phyloP scores from a whole-genome alignment of 192 early-diverging fungal genomes.

The Oehlia diaphana region DNA sequence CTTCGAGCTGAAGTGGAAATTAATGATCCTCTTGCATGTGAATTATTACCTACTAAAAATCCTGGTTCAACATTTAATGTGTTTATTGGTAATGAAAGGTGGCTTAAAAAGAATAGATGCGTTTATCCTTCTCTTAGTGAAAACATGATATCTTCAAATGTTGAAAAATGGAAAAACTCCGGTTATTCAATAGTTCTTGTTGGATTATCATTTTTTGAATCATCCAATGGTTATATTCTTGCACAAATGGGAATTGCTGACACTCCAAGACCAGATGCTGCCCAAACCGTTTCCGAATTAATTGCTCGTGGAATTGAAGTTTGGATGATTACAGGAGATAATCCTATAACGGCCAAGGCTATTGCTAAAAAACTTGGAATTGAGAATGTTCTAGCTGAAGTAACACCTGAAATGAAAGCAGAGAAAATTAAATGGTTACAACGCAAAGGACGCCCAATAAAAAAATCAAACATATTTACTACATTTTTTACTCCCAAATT shows the following conservation, averaged over 20 bases:
- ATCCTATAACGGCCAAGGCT: conserved; percentile 57
- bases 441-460: conserved; percentile 27
- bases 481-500: conserved; percentile 22
- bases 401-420: conserved; percentile 75
- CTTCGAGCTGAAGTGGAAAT: conserved; percentile 48
- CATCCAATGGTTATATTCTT: conserved; percentile 43
- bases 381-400: conserved; percentile 58
- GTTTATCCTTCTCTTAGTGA: conserved; percentile 30
- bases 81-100: conserved; percentile 62
- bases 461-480: background rate
- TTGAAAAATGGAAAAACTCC: conserved; percentile 53
- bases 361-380: conserved; percentile 71
- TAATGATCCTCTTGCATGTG: conserved; percentile 21
- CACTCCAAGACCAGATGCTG: conserved; percentile 59
- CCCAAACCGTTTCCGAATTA: conserved; percentile 50
- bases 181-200: conserved; percentile 59
- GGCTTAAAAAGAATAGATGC: conserved; percentile 61
- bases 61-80: conserved; percentile 22
- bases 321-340: conserved; percentile 83
- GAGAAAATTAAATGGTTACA: conserved; percentile 62
- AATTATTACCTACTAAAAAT: background rate
- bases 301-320: conserved; percentile 58
- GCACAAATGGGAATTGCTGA: conserved; percentile 67
- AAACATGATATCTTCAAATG: conserved; percentile 28
- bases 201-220: conserved; percentile 36